Base-by-base conservation (phyloP, 2,329 filamentous ascomycete genomes). In the Stromatinia cepivora region DNA sequence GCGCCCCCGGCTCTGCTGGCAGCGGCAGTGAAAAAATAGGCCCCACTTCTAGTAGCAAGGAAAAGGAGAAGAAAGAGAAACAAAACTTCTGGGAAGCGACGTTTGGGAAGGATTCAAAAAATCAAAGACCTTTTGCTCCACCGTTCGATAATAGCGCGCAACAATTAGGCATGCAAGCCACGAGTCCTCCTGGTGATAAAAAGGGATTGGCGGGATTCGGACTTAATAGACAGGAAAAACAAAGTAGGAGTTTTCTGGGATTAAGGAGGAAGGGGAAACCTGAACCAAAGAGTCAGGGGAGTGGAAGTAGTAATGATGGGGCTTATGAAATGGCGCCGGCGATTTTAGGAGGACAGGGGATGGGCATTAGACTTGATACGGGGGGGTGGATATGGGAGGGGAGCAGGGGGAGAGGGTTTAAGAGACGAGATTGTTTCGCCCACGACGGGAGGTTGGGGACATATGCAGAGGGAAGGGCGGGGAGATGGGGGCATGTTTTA, bases 51-150 rank as follows among this genome's bases (percentile, higher is more conserved):
- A 28, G 58, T 8, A 69, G 9, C 7, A 69, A 46, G 61, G 61
- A 69, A 10, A 69, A 65, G 69, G 71, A 39, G 74, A 76, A 61
- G 22, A 74, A 71, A 59, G 76, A 78, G 25, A 69, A 74, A 11
- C 77, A 78, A 64, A 75, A 72, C 57, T 78, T 78, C 66, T 78
- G 77, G 77, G 77, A 79, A 45, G 63, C 70, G 4, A 76, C 74
- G 1, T 78, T 78, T 71, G 76, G 76, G 17, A 76, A 76, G 39
- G 75, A 78, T 15, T 73, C 69, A 48, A 75, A 74, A 64, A 71
- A 71, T 50, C 72, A 73, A 36, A 71, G 72, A 64, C 73, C 72
- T 22, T 71, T 73, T 45, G 46, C 59, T 13, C 66, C 46, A 28
- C 46, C 11, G 69, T 67, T 59, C n/a, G 58, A 28, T 59, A 42